phyloP scores from a whole-genome alignment of 139 green algal genomes.

The Closterium sp. region DNA sequence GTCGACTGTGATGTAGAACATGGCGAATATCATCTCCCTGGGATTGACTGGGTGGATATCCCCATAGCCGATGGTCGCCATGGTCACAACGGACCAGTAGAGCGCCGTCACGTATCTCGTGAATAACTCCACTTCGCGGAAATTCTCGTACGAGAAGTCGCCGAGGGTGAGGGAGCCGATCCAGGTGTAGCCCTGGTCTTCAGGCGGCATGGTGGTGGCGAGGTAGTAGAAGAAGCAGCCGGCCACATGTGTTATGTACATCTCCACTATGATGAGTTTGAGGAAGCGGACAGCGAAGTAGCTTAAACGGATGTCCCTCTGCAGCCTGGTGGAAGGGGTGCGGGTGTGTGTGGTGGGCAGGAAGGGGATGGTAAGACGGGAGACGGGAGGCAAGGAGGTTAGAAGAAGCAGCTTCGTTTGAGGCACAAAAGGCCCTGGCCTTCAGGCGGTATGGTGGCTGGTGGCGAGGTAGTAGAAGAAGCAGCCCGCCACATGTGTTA shows the following conservation, averaged over 20 bases:
- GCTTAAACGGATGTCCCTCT: constrained; percentile 27
- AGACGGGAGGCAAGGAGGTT: background rate
- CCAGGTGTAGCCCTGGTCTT: constrained; percentile 19
- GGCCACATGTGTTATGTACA: constrained; percentile 20
- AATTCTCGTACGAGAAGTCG: constrained; percentile 19
- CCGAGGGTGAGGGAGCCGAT: constrained; percentile 37
- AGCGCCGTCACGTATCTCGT: constrained; percentile 12
- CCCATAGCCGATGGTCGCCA: constrained; percentile 27
- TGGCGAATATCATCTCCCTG: constrained; percentile 25
- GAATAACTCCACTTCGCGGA: constrained; percentile 8
- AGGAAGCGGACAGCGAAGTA: constrained; percentile 33
- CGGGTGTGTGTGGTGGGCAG: background rate
- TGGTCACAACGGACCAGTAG: constrained; percentile 35
- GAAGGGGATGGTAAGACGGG: background rate
- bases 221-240: constrained; percentile 41
- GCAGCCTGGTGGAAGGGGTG: background rate
- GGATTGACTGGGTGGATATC: constrained; percentile 23
- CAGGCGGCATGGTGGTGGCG: constrained; percentile 3
- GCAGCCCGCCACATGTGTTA: constrained; percentile 12
- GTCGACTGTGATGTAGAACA: constrained; percentile 5
- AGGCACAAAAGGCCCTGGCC: background rate
- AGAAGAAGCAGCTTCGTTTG: background rate
- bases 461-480: constrained; percentile 33
- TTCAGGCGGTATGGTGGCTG: background rate
- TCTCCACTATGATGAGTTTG: constrained; percentile 21